These are phyloP conservation scores for Kondoa subrosea DNA, from an alignment of 768 basidiomycete genomes.

Conservation along the genomic window DNA sequence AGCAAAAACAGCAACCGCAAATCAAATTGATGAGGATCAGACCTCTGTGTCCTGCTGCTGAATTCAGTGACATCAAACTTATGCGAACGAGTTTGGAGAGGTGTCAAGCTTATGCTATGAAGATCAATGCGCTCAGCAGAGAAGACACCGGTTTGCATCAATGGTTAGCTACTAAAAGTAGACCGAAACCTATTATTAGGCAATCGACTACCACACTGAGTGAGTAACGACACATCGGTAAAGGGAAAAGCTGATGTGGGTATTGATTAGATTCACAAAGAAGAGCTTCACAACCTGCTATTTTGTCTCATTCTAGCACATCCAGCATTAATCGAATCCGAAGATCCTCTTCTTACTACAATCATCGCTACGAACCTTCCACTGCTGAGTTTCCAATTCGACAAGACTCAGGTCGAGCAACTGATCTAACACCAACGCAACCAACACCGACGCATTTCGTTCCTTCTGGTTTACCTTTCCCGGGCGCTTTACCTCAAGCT, in stretches of 20 bases:
- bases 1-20: too few relatives aligned
- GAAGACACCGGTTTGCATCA: neutral
- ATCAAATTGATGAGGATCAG: neutral
- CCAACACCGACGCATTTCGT: constrained; percentile 2
- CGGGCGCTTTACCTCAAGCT: constrained; percentile 4
- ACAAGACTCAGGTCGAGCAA: neutral
- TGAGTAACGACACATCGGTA: neutral
- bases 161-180: neutral
- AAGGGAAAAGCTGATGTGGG: neutral
- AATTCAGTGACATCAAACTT: neutral
- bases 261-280: neutral
- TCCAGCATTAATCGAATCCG: neutral
- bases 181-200: neutral
- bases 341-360: neutral
- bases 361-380: neutral
- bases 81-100: neutral
- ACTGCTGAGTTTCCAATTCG: neutral
- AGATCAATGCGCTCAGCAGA: neutral
- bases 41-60: neutral
- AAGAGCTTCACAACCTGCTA: neutral
- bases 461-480: constrained; percentile 1
- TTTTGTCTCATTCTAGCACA: neutral
- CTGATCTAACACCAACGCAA: neutral
- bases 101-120: neutral
- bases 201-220: neutral